Base-by-base conservation (phyloP, 495 filamentous ascomycete genomes). In the Tuber indicum region DNA sequence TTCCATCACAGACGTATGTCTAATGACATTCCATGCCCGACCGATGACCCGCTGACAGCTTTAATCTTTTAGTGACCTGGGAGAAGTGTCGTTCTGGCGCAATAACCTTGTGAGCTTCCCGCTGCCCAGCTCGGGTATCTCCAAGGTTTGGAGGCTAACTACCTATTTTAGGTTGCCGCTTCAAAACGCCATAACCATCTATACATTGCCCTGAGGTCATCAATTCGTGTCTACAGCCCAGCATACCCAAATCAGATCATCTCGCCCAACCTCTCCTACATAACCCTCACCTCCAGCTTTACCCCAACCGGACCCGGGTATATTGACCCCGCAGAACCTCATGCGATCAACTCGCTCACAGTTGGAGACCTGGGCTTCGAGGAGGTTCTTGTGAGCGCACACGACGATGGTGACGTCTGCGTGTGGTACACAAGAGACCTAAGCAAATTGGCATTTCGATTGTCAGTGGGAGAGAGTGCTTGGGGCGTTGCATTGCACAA, bases 401-500 rank as follows among this genome's bases (percentile, higher is more conserved):
- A 91, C 75, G 96, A 98, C 80, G 94, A 97, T 78, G 96, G 96
- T 8, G 95, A 99, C 84, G 90, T 96, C 16, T 88, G 92, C 49
- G 94, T 89, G 7, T 97, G 94, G 84, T 90, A 92, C 77, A 92
- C 91, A 1, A 87, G 87, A 78, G 71, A 83, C 62, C 71, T 84
- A n/a, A 77, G 70, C 12, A 75, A 75, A n/a, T 75, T 83, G 23
- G 82, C 79, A 47, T 79, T 84, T 41, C 75, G 77, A 52, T n/a
- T 73, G 74, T 92, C 91, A 84, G 93, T 98, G 32, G 89, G 87
- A 2, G 84, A 82, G 42, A 94, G 92, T 76, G 95, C 93, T 6
- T 99, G 96, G 96, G 96, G 96, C 1, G 82, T 99, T 49, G 92
- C 95, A 10, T 88, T 96, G 21, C 95, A 98, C 81, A 89, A 91